Percentiles rank a stretch among this genome's conserved stretches.
Conservation (phyloP, 2,329 filamentous ascomycete genomes). For the Cercospora citrullina region DNA sequence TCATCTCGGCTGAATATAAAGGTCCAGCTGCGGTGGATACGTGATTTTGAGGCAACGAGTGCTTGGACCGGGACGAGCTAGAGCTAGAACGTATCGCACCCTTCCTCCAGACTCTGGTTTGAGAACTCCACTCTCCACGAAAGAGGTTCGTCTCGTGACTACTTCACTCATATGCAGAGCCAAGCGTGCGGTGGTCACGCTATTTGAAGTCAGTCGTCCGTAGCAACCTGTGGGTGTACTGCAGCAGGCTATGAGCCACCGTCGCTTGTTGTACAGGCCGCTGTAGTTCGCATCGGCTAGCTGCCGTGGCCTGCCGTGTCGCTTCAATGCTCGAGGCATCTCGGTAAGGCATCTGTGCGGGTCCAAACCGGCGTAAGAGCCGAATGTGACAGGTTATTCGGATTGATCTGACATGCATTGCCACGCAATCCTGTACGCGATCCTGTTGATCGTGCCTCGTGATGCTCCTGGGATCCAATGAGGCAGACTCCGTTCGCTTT, state of each 20-base stretch:
- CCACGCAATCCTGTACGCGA: neutral
- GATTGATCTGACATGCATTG: neutral
- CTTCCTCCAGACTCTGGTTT: neutral
- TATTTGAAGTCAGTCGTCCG: neutral
- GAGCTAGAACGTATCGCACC: neutral
- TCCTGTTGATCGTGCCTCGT: neutral
- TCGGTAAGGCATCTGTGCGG: neutral
- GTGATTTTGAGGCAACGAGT: neutral
- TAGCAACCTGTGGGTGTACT: neutral
- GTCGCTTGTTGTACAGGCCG: neutral
- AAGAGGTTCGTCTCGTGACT: neutral
- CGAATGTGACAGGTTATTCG: neutral
- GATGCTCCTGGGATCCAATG: neutral
- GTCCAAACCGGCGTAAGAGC: neutral
- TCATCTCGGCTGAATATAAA: neutral
- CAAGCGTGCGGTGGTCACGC: neutral
- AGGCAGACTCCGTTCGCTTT: neutral
- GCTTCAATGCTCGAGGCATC: neutral
- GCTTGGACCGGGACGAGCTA: neutral
- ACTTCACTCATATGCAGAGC: neutral
- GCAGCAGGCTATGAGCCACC: neutral
- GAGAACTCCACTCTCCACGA: neutral
- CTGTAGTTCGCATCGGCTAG: slow-evolving; percentile 1
- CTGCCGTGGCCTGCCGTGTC: neutral
- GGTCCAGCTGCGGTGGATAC: neutral